Evolutionary conservation across 345 rosid genomes (phyloP).

Genomic region (Arabidopsis thaliana): DNA sequence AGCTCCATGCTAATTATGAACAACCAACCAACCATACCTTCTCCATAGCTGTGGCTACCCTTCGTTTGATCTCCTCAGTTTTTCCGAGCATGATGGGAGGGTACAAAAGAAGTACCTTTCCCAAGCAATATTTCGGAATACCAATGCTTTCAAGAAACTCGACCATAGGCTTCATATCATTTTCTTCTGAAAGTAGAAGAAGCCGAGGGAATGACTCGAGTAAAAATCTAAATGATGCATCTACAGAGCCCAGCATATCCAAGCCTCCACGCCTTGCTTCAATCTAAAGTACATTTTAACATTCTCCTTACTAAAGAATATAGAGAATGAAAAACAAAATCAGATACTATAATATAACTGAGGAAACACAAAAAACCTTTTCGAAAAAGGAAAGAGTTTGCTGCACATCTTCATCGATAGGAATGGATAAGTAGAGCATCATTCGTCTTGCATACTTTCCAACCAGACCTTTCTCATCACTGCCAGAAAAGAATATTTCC

Average conservation of each 20-base stretch:
- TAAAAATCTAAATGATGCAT: slow-evolving; percentile 62
- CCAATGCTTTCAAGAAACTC: slow-evolving; percentile 63
- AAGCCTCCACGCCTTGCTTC: slow-evolving; percentile 96
- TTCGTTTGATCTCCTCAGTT: slow-evolving; percentile 53
- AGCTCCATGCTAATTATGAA: slow-evolving; percentile 9
- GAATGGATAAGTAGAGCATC: slow-evolving; percentile 78
- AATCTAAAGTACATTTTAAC: slow-evolving; percentile 52
- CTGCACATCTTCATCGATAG: slow-evolving; percentile 85
- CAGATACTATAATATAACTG: background rate
- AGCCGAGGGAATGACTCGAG: slow-evolving; percentile 87
- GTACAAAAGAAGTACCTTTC: slow-evolving; percentile 64
- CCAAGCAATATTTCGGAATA: slow-evolving; percentile 49
- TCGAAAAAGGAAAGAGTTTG: slow-evolving; percentile 86
- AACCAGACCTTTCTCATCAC: slow-evolving; percentile 53
- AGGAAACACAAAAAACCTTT: slow-evolving; percentile 57
- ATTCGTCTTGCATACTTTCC: slow-evolving; percentile 70
- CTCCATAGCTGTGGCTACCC: slow-evolving; percentile 48
- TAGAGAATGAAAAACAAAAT: background rate
- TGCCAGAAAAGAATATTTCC: slow-evolving; percentile 77
- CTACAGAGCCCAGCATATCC: slow-evolving; percentile 62
- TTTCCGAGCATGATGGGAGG: slow-evolving; percentile 64
- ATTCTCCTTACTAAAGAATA: slow-evolving; percentile 28
- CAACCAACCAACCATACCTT: slow-evolving; percentile 55
- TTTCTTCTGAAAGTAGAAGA: slow-evolving; percentile 65
- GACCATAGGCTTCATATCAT: slow-evolving; percentile 62